A percentile compares a stretch with the other conserved stretches of the same genome.
These are phyloP conservation scores for Saitozyma sp. DNA, from an alignment of 768 basidiomycete genomes.

Conservation along the genomic window DNA sequence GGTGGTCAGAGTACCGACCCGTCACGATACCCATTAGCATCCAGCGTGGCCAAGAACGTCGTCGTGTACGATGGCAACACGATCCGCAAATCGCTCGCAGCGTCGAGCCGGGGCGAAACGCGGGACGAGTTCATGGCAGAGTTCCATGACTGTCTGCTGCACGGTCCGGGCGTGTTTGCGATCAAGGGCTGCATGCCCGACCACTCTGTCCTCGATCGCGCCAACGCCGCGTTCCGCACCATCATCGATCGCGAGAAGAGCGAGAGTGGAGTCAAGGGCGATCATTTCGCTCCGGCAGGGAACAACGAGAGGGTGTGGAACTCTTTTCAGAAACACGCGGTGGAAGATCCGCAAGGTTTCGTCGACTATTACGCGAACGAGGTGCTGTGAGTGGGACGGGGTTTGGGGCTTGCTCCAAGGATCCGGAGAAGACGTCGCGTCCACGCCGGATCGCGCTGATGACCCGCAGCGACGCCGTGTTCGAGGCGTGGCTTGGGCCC, in stretches of 20 bases:
- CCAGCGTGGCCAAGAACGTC: too few species aligned
- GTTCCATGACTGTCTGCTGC: conserved; percentile 6
- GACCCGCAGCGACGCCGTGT: conserved; percentile 6
- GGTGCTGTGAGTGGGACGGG: conserved; percentile 4
- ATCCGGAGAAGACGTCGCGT: not conserved
- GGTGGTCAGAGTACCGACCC: too few species aligned
- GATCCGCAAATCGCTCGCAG: too few species aligned
- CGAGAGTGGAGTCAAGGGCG: not conserved
- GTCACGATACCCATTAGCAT: too few species aligned
- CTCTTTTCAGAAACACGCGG: conserved; percentile 11
- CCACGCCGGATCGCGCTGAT: not conserved
- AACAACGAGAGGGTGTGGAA: too few species aligned
- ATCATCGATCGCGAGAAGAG: not conserved
- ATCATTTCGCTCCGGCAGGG: not conserved
- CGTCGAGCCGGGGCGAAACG: too few species aligned
- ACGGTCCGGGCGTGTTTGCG: conserved; percentile 21
- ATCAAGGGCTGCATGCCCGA: conserved; percentile 4
- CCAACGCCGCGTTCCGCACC: not conserved
- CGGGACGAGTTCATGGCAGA: conserved; percentile 12
- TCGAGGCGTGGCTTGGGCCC: conserved; percentile 23
- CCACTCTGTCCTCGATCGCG: conserved; percentile 5
- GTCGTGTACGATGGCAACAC: too few species aligned
- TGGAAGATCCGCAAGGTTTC: conserved; percentile 6
- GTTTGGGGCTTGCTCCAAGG: not conserved
- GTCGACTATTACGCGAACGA: conserved; percentile 15